A percentile compares a stretch with the other conserved stretches of the same genome.
These are phyloP conservation scores for Sporothrix protearum DNA, from an alignment of 2,329 filamentous ascomycete genomes.

Conservation along the genomic window DNA sequence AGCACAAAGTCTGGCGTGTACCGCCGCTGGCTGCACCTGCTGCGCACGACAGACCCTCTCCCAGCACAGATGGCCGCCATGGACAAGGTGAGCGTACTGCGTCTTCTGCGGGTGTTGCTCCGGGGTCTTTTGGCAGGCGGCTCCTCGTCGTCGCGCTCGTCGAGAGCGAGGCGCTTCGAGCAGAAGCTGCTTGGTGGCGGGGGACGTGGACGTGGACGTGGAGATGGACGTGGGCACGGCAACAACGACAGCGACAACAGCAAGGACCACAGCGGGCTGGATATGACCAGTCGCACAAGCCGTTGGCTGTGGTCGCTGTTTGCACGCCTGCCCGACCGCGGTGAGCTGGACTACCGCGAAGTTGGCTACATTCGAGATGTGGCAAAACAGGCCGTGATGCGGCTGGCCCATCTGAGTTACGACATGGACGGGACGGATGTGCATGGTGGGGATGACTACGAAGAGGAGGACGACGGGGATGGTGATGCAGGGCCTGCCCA, in stretches of 20 bases:
- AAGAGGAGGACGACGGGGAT: constrained; percentile 42
- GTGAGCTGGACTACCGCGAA: constrained; percentile 71
- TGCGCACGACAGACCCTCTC: constrained; percentile 53
- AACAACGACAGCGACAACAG: constrained; percentile 27
- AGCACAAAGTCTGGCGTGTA: constrained; percentile 49
- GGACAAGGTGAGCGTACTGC: constrained; percentile 62
- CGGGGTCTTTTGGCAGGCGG: constrained; percentile 57
- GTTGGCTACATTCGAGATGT: constrained; percentile 74
- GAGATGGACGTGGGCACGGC: too few relatives aligned
- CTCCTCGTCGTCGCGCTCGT: constrained; percentile 26
- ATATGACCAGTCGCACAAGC: constrained; percentile 64
- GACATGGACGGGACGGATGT: constrained; percentile 40
- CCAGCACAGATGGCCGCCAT: constrained; percentile 61
- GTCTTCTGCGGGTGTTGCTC: constrained; percentile 64
- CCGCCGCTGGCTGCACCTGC: constrained; percentile 49
- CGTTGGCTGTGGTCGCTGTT: constrained; percentile 84
- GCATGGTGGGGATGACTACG: constrained; percentile 31
- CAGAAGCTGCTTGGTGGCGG: constrained; percentile 7
- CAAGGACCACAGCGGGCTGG: constrained; percentile 45
- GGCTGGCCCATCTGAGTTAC: constrained; percentile 54
- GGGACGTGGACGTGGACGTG: not conserved
- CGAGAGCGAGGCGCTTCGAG: constrained; percentile 23
- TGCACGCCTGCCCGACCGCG: constrained; percentile 68
- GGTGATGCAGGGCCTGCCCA: constrained; percentile 35
- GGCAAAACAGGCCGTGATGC: constrained; percentile 67